phyloP scores from a whole-genome alignment of 768 basidiomycete species.

The Leucosporidium creatinivorum region DNA sequence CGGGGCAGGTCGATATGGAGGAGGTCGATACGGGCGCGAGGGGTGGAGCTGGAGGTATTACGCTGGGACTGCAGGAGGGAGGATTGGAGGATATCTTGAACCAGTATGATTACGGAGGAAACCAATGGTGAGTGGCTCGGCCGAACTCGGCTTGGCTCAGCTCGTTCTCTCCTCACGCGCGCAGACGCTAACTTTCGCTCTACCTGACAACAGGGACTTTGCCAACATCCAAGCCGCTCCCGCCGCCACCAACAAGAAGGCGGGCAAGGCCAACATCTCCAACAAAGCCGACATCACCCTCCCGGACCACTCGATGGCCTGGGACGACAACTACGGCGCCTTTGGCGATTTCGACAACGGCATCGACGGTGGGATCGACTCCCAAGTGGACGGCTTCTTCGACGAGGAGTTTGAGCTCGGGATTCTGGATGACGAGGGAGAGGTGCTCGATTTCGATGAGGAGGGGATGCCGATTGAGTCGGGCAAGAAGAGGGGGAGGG shows the following conservation, averaged over 20 bases:
- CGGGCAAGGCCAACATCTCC: conserved; percentile 58
- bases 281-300: conserved; percentile 83
- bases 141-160: not conserved
- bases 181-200: conserved; percentile 11
- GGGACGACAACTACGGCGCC: conserved; percentile 54
- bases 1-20: conserved; percentile 91
- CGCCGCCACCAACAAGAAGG: conserved; percentile 12
- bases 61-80: not conserved
- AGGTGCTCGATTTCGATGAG: conserved; percentile 39
- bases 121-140: conserved; percentile 1
- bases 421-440: conserved; percentile 30
- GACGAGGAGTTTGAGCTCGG: conserved; percentile 50
- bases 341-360: conserved; percentile 72
- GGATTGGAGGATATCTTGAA: conserved; percentile 1
- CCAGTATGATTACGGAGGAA: not conserved
- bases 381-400: conserved; percentile 67
- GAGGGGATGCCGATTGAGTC: not conserved
- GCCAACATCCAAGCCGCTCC: conserved; percentile 47
- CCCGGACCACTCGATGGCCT: conserved; percentile 58
- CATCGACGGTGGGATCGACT: conserved; percentile 67
- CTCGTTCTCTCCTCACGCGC: not conserved
- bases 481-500: conserved; percentile 34
- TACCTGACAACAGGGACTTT: conserved; percentile 66
- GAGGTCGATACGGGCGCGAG: conserved; percentile 44
- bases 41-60: conserved; percentile 61